Conservation (phyloP, 1,139 yeast species). For the Geotrichum carabidarum region DNA sequence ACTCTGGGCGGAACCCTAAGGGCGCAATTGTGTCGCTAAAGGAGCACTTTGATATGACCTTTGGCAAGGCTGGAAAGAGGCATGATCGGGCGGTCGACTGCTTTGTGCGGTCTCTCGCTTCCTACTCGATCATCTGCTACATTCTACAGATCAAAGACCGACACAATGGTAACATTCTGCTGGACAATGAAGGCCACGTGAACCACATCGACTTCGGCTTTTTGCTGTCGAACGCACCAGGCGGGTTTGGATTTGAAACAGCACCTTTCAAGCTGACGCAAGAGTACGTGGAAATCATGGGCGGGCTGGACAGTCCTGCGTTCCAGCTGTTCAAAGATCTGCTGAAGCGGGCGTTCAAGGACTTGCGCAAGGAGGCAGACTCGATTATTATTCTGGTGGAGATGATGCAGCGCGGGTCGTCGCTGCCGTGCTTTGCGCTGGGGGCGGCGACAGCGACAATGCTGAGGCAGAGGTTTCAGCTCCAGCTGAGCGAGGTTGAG, state of each 20-base stretch:
- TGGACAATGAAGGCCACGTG: conserved; percentile 91
- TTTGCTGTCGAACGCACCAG: conserved; percentile 86
- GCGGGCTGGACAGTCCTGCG: conserved; percentile 60
- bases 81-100: conserved; percentile 70
- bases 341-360: conserved; percentile 67
- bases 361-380: conserved; percentile 65
- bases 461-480: conserved; percentile 72
- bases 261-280: conserved; percentile 90
- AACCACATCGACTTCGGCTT: conserved; percentile 96
- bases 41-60: conserved; percentile 69
- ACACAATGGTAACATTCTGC: conserved; percentile 92
- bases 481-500: conserved; percentile 67
- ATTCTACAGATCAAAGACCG: conserved; percentile 88
- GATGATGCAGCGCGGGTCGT: conserved; percentile 87
- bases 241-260: conserved; percentile 93
- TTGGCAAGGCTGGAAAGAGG: conserved; percentile 49
- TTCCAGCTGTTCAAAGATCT: conserved; percentile 56
- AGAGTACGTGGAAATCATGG: conserved; percentile 82
- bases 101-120: conserved; percentile 79
- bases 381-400: conserved; percentile 77
- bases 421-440: conserved; percentile 82
- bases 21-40: conserved; percentile 65
- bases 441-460: conserved; percentile 79
- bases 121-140: conserved; percentile 84
- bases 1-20: conserved; percentile 58